A percentile compares a stretch with the other conserved stretches of the same genome.
phyloP scores from a whole-genome alignment of 495 filamentous ascomycete species.

The Trichoderma reesei region DNA sequence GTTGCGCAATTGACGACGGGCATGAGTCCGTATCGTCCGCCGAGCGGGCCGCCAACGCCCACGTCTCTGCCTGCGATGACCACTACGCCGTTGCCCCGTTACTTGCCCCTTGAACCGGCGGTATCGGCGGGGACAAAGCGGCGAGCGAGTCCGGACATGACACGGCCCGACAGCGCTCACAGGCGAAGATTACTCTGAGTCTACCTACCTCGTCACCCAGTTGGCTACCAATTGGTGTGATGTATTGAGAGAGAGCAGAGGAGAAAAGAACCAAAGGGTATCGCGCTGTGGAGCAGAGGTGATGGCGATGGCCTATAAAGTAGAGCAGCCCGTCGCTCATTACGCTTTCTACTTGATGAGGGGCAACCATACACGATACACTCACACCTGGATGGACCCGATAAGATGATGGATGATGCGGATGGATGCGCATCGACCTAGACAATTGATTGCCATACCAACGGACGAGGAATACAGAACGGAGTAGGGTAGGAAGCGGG shows the following conservation, averaged over 20 bases:
- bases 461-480: not conserved
- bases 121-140: slow-evolving; percentile 24
- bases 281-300: not conserved
- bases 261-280: not conserved
- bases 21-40: slow-evolving; percentile 43
- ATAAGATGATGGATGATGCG: not conserved
- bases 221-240: not conserved
- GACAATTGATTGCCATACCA: not conserved
- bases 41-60: slow-evolving; percentile 17
- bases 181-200: not conserved
- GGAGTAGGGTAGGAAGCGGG: not conserved
- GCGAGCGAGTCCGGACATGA: slow-evolving; percentile 31
- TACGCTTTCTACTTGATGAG: not conserved
- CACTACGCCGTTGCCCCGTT: slow-evolving; percentile 30
- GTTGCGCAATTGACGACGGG: slow-evolving; percentile 48
- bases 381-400: not conserved
- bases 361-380: not conserved
- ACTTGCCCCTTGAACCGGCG: slow-evolving; percentile 23
- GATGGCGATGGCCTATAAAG: not conserved
- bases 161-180: slow-evolving; percentile 25
- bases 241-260: not conserved
- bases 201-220: not conserved
- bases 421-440: not conserved
- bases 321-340: not conserved
- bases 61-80: slow-evolving; percentile 28